These are phyloP conservation scores for Entomortierella lignicola DNA, from an alignment of 192 early-diverging fungal genomes.

Conservation along the genomic window DNA sequence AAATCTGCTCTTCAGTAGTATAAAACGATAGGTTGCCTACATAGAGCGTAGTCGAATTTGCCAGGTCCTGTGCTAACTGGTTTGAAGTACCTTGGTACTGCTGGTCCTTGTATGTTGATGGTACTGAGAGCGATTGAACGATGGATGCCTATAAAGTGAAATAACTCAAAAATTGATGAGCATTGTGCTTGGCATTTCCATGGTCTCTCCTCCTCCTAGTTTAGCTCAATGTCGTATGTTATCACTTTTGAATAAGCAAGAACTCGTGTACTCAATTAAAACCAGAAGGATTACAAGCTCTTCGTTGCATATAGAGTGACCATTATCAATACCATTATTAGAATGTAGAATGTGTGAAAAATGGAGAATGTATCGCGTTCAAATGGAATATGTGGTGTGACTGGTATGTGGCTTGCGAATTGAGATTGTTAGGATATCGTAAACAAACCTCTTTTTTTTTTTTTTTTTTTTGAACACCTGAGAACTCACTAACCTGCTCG, in stretches of 20 bases:
- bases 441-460: constrained; percentile 17
- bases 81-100: constrained; percentile 74
- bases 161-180: background rate
- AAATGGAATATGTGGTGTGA: background rate
- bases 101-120: constrained; percentile 89
- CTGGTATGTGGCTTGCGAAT: constrained; percentile 30
- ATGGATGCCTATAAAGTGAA: constrained; percentile 40
- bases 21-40: constrained; percentile 98
- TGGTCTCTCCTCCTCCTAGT: background rate
- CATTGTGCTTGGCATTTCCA: constrained; percentile 1
- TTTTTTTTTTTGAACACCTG: too few species aligned
- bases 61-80: constrained; percentile 63
- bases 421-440: background rate
- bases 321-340: background rate
- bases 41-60: constrained; percentile 86
- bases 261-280: too few species aligned
- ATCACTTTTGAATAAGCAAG: background rate
- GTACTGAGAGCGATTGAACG: constrained; percentile 63
- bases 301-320: background rate
- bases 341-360: background rate
- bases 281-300: too few species aligned
- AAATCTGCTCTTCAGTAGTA: constrained; percentile 98
- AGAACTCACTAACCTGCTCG: too few species aligned
- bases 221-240: background rate
- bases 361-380: background rate